Conservation (phyloP, 495 filamentous ascomycete genomes). For the Hyaloscypha variabilis region DNA sequence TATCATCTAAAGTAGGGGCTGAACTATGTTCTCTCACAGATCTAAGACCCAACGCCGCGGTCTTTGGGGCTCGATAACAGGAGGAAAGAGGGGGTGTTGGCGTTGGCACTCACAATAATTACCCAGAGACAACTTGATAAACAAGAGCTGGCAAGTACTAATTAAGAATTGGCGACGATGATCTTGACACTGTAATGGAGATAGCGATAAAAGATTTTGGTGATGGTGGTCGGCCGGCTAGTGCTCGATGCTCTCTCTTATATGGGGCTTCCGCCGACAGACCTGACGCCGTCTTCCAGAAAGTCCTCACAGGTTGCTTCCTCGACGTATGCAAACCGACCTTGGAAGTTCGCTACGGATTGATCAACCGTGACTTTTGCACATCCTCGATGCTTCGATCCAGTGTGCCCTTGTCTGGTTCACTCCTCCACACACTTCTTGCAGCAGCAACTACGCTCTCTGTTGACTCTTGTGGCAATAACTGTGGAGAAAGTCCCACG, state of each 20-base stretch:
- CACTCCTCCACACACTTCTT: slow-evolving; percentile 32
- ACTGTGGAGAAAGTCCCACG: slow-evolving; percentile 29
- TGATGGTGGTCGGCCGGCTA: not conserved
- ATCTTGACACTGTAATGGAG: not conserved
- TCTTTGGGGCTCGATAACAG: not conserved
- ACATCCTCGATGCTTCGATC: slow-evolving; percentile 29
- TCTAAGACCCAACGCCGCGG: not conserved
- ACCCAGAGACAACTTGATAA: not conserved
- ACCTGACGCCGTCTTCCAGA: slow-evolving; percentile 9
- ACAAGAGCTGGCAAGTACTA: not conserved
- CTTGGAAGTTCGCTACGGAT: slow-evolving; percentile 32
- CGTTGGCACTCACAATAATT: slow-evolving; percentile 2
- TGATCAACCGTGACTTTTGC: slow-evolving; percentile 29
- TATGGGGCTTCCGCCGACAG: not conserved
- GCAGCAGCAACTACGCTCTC: slow-evolving; percentile 24
- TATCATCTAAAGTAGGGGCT: no score
- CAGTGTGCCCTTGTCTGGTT: slow-evolving; percentile 23
- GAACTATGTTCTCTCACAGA: not conserved
- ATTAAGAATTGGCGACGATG: not conserved
- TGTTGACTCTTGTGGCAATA: slow-evolving; percentile 7
- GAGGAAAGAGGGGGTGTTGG: not conserved
- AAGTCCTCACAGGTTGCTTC: not conserved
- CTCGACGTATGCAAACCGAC: slow-evolving; percentile 25
- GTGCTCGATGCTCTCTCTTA: slow-evolving; percentile 3
- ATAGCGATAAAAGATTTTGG: not conserved